Base-by-base conservation (phyloP, 2,329 filamentous ascomycete species). In the Hymenoscyphus infarciens region DNA sequence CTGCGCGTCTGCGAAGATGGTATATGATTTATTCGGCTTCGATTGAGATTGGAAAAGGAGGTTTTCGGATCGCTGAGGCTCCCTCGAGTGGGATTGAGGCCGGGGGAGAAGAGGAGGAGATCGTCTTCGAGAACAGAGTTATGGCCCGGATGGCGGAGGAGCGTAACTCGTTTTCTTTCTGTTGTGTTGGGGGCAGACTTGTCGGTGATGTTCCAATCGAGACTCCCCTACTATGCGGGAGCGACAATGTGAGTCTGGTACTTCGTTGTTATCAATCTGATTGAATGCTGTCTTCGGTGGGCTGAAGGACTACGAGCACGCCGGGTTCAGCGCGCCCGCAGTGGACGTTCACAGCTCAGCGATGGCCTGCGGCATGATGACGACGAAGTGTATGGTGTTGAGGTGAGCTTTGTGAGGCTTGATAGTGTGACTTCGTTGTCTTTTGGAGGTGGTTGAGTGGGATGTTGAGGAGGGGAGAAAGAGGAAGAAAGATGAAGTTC, bases 291-390 rank as follows among this genome's bases (percentile, higher is more conserved):
- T 83, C 83, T 92, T 92, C 88, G 81, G 88, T 69, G 89, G 88
- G 90, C 92, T 89, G 86, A 61, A 87, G 88, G 89, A 91, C 90
- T 92, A 85, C 87, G 84, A 84, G 84, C 84, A 82, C 74, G 79
- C 78, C 78, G 76, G 74, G 57, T 75, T 74, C 71, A 75, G 75
- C 78, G 78, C 79, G 82, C 85, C 87, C 87, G 87, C 86, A 92
- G 89, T 88, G 87, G 87, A 84, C 80, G 85, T 91, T 93, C 92
- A 96, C 89, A 94, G 90, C 89, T 89, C 88, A 90, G 87, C 88
- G 88, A 89, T 81, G 83, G 88, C 87, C 87, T 82, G 86, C 85
- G 85, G 86, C 84, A 87, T 88, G 78, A 80, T 82, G 81, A 89
- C 87, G 88, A 90, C 87, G 82, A 87, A 88, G 87, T 66, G 70